A percentile compares a stretch with the other conserved stretches of the same genome.
Evolutionary conservation across 495 filamentous ascomycete species (phyloP).

Genomic region (Aspergillus kassunensis): DNA sequence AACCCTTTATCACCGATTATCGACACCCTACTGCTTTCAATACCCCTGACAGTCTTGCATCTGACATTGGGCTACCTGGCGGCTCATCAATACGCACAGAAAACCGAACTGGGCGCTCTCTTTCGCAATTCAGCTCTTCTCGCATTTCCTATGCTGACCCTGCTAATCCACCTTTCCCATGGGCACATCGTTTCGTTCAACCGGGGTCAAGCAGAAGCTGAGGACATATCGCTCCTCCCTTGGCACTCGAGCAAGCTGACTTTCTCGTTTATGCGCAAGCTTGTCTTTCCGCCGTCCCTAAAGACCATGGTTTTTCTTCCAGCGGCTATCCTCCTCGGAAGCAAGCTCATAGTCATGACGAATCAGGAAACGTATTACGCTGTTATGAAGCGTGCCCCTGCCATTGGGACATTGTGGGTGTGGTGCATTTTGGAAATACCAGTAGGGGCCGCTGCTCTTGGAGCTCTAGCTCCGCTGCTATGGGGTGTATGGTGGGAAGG

Average conservation of each 20-base stretch:
- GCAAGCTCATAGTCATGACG: conserved; percentile 73
- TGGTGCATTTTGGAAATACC: conserved; percentile 89
- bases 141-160: conserved; percentile 40
- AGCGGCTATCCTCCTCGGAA: conserved; percentile 62
- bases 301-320: conserved; percentile 39
- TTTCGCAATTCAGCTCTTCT: conserved; percentile 36
- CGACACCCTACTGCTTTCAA: conserved; percentile 49
- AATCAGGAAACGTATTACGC: conserved; percentile 77
- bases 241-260: conserved; percentile 29
- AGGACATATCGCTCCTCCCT: conserved; percentile 27
- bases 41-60: conserved; percentile 75
- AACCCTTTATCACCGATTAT: conserved; percentile 37
- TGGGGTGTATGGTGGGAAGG: conserved; percentile 69
- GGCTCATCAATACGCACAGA: conserved; percentile 80
- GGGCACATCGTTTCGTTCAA: conserved; percentile 39
- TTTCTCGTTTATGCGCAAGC: conserved; percentile 26
- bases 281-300: conserved; percentile 34
- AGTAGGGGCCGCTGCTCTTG: conserved; percentile 57
- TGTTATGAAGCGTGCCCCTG: conserved; percentile 87
- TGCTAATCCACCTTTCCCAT: conserved; percentile 43
- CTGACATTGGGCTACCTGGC: conserved; percentile 88
- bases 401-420: conserved; percentile 87
- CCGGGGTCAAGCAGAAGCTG: background rate
- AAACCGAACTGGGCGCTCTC: conserved; percentile 57
- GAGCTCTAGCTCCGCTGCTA: conserved; percentile 48